Evolutionary conservation across 129 eudicot species (phyloP).

Genomic region (Heracleum sosnowskyi): DNA sequence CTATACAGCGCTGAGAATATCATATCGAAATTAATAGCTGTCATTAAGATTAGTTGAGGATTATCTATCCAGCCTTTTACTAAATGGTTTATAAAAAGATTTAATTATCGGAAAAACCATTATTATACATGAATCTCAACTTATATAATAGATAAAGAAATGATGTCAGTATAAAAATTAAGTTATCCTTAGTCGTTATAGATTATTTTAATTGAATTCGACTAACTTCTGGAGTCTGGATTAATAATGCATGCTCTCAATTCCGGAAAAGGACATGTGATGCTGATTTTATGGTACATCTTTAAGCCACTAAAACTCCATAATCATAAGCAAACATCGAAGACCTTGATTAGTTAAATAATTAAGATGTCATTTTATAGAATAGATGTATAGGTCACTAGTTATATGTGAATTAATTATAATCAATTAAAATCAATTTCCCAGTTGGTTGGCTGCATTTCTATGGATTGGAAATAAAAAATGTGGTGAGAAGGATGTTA

Average conservation of each 20-base stretch:
- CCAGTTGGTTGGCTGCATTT: neutral
- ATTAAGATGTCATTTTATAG: neutral
- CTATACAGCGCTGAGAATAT: too few relatives aligned
- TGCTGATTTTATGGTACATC: neutral
- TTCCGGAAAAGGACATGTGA: neutral
- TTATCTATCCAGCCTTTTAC: too few relatives aligned
- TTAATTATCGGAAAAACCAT: too few relatives aligned
- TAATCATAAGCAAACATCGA: neutral
- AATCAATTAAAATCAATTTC: neutral
- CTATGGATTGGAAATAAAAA: neutral
- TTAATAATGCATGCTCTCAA: neutral
- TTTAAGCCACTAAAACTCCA: conserved; percentile 5
- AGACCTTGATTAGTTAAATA: neutral
- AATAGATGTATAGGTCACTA: neutral
- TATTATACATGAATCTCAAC: too few relatives aligned
- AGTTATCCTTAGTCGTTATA: neutral
- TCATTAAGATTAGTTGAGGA: too few relatives aligned
- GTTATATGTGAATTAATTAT: neutral
- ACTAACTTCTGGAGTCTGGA: neutral
- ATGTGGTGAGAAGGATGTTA: conserved; percentile 5
- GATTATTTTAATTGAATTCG: neutral
- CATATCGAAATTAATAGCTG: too few relatives aligned
- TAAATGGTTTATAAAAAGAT: too few relatives aligned
- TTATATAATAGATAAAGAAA: too few relatives aligned
- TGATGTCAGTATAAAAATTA: neutral